Evolutionary conservation across 2,329 filamentous ascomycete genomes (phyloP), one percentile per base, ranked within the genome.

Genomic region (Penicillium crustosum): DNA sequence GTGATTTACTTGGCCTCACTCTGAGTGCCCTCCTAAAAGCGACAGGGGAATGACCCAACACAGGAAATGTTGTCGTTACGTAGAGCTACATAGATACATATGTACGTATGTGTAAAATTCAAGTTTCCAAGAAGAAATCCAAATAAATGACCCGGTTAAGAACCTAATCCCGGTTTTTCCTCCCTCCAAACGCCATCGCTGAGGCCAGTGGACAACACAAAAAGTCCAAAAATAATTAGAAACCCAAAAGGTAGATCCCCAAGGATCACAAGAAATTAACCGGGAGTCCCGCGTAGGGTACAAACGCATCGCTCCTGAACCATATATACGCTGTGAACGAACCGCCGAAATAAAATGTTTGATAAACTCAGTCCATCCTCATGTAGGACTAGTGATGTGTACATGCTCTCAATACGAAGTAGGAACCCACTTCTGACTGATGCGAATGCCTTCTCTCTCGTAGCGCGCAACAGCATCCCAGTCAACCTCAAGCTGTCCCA

Each of bases 391-490:
- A 45, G 35, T 1, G 17, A 33, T 52, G 48, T 45, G 48, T 56
- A 56, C 33, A 39, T 50, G 49, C 8, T 41, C 33, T 43, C 21
- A 35, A 49, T 49, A 45, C 29, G 41, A 41, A 35, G 42, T 12
- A 23, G 33, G 23, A 25, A 35, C 45, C 35, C 45, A 48, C 45
- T 41, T 57, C 66, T 61, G 73, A 47, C 62, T 65, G 44, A 75
- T 69, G 21, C 66, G 58, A 39, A 72, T 66, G 9, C 60, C 65
- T 19, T 68, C 64, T 25, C 65, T 64, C 31, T 70, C 68, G 23
- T 70, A 70, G 12, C 64, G 65, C n/a, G 74, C 70, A 38, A 75
- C 58, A 13, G 65, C 64, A n/a, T 78, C 74, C 75, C 76, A 79
- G 53, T 78, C 73, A 33, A 78, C 66, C 35, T 71, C 41, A 27